Conservation (phyloP, 805 yeast species). For the Ogataea thermomethanolica region DNA sequence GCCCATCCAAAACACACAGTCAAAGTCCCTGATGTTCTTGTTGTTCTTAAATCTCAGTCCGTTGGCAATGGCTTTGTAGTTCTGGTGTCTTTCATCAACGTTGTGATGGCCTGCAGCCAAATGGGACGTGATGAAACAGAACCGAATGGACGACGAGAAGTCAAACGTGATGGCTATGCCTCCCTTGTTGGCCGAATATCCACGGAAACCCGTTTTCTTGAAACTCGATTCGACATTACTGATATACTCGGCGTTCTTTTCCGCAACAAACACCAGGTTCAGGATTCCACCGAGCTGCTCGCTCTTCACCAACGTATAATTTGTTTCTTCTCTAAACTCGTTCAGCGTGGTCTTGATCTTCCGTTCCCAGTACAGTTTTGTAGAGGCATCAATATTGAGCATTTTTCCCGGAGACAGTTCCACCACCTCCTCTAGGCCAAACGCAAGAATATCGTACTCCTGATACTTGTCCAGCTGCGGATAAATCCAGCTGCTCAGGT, state of each 20-base stretch:
- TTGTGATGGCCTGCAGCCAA: conserved; percentile 90
- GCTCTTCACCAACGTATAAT: conserved; percentile 53
- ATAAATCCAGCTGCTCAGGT: conserved; percentile 42
- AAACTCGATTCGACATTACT: conserved; percentile 64
- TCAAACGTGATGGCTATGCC: conserved; percentile 56
- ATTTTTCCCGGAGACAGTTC: conserved; percentile 82
- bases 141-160: conserved; percentile 50
- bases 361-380: conserved; percentile 62
- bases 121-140: conserved; percentile 83
- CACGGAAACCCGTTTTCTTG: conserved; percentile 92
- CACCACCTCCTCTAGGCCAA: conserved; percentile 88
- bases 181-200: conserved; percentile 68
- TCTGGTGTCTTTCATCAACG: conserved; percentile 78
- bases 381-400: conserved; percentile 67
- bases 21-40: conserved; percentile 67
- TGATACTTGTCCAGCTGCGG: conserved; percentile 37
- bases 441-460: conserved; percentile 65
- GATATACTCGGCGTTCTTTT: conserved; percentile 47
- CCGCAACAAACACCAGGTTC: conserved; percentile 62
- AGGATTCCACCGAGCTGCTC: conserved; percentile 87
- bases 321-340: conserved; percentile 31
- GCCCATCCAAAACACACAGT: conserved; percentile 85
- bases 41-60: conserved; percentile 63
- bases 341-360: conserved; percentile 49
- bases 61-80: conserved; percentile 73